phyloP scores from a whole-genome alignment of 2,329 filamentous ascomycete species.

The Dendryphion nanum region DNA sequence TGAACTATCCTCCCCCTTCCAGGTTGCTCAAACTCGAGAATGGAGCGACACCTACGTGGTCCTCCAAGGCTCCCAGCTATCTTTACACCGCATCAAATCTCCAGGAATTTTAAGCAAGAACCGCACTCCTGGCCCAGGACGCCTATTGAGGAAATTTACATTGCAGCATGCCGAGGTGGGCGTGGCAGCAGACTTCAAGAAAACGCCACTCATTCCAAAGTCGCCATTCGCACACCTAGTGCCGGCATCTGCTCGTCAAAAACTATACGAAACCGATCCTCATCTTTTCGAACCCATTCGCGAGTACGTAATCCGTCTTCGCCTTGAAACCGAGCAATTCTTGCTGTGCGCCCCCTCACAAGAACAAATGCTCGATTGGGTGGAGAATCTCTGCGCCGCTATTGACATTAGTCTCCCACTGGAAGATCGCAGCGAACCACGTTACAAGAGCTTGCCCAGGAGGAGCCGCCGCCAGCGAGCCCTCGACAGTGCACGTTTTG shows the following conservation, averaged over 20 bases:
- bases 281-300: constrained; percentile 45
- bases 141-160: constrained; percentile 66
- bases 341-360: constrained; percentile 65
- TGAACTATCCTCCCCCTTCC: constrained; percentile 65
- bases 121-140: constrained; percentile 55
- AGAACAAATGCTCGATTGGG: constrained; percentile 65
- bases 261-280: constrained; percentile 46
- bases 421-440: constrained; percentile 60
- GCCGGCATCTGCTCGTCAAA: constrained; percentile 38
- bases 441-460: constrained; percentile 48
- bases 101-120: constrained; percentile 44
- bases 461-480: constrained; percentile 39
- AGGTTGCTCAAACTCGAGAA: constrained; percentile 60
- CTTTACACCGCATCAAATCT: constrained; percentile 63
- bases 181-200: constrained; percentile 69
- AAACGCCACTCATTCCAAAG: constrained; percentile 48
- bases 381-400: constrained; percentile 66
- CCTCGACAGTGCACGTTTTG: constrained; percentile 27
- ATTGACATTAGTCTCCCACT: constrained; percentile 70
- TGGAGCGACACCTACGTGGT: constrained; percentile 65
- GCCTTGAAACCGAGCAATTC: constrained; percentile 72
- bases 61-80: constrained; percentile 67
- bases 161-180: constrained; percentile 74
- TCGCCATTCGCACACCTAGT: constrained; percentile 47
- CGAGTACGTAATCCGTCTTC: constrained; percentile 67